These are phyloP conservation scores for Exidia glandulosa DNA, from an alignment of 768 basidiomycete species.

Conservation along the genomic window DNA sequence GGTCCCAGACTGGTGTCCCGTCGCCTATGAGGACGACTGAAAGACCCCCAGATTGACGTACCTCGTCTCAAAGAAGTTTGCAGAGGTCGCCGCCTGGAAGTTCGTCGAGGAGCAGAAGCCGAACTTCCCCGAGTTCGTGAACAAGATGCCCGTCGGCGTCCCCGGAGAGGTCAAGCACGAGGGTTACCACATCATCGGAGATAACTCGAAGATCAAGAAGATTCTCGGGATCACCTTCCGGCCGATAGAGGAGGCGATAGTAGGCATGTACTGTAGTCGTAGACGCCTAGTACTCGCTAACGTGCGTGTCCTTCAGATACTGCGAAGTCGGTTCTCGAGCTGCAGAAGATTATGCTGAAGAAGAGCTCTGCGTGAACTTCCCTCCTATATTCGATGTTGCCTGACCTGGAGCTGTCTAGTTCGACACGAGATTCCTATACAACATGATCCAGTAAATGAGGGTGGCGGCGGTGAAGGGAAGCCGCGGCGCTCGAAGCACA, in stretches of 20 bases:
- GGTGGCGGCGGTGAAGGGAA: slow-evolving; percentile 3
- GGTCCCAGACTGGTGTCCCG: no score
- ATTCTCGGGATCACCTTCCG: neutral
- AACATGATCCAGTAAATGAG: neutral
- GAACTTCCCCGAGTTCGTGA: neutral
- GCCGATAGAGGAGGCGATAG: neutral
- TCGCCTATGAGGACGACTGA: no score
- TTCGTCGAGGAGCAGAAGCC: no score
- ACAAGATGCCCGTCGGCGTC: neutral
- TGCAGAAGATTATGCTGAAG: no score
- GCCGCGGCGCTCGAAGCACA: slow-evolving; percentile 3
- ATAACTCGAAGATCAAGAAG: neutral
- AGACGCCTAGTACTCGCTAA: neutral
- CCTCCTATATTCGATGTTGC: no score
- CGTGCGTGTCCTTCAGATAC: neutral
- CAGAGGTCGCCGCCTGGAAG: no score
- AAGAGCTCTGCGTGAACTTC: no score
- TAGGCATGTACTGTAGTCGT: neutral
- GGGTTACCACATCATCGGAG: neutral
- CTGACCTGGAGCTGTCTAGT: no score
- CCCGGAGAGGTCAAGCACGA: neutral
- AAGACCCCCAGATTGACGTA: no score
- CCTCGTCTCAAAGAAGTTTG: no score
- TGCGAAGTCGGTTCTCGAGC: no score
- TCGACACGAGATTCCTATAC: neutral